phyloP scores from a whole-genome alignment of 116 monocot species.

The Trichopus zeylanicus region DNA sequence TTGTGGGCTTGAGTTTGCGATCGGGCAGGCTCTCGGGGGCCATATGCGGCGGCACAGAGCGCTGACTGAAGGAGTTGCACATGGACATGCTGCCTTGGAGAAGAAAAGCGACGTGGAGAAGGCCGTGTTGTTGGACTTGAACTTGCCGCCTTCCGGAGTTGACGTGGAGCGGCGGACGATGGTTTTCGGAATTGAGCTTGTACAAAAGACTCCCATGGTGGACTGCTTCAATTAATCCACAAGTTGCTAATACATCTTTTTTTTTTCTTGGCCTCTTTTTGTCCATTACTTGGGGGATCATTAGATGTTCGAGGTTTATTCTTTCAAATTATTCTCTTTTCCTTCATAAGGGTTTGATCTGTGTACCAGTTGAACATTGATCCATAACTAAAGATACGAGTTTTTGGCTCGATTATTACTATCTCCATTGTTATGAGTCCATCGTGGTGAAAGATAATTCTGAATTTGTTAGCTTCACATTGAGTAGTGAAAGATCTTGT shows the following conservation, averaged over 20 bases:
- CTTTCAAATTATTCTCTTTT: too few relatives aligned
- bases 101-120: background rate
- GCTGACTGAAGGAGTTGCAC: background rate
- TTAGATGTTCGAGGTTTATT: too few relatives aligned
- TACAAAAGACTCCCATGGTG: conserved; percentile 2
- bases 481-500: too few relatives aligned
- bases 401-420: too few relatives aligned
- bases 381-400: too few relatives aligned
- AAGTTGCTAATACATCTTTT: background rate
- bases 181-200: background rate
- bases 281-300: background rate
- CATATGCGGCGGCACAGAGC: conserved; percentile 35
- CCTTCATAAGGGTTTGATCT: too few relatives aligned
- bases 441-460: too few relatives aligned
- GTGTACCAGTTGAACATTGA: too few relatives aligned
- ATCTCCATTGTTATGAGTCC: too few relatives aligned
- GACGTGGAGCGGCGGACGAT: background rate
- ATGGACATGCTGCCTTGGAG: background rate
- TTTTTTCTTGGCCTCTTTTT: background rate
- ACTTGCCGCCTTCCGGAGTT: conserved; percentile 3
- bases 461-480: too few relatives aligned
- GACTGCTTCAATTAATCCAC: background rate
- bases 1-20: conserved; percentile 27
- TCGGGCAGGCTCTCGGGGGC: conserved; percentile 36
- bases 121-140: conserved; percentile 3